Evolutionary conservation across 2,329 filamentous ascomycete genomes (phyloP).

Genomic region (Tolypocladium paradoxum): DNA sequence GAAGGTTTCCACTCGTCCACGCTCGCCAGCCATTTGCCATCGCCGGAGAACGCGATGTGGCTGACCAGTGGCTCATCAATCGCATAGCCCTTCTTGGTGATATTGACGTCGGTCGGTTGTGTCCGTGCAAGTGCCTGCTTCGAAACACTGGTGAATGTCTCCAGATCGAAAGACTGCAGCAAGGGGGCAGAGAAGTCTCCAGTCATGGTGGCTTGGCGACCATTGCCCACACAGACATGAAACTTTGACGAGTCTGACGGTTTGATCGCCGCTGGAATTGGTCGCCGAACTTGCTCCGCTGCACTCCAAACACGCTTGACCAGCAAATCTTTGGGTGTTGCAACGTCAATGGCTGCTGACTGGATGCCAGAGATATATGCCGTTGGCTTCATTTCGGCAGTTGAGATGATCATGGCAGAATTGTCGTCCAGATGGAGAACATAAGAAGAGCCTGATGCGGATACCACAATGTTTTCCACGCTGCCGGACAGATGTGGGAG

Average conservation of each 20-base stretch:
- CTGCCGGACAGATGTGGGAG: constrained; percentile 83
- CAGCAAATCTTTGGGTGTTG: constrained; percentile 39
- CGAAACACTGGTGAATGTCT: constrained; percentile 63
- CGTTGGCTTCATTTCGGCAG: constrained; percentile 75
- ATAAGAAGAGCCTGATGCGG: constrained; percentile 69
- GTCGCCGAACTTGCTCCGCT: constrained; percentile 31
- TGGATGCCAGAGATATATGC: constrained; percentile 80
- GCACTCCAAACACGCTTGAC: constrained; percentile 40
- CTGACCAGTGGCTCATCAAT: constrained; percentile 71
- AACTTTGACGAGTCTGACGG: constrained; percentile 53
- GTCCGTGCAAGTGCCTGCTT: constrained; percentile 84
- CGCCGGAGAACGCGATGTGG: constrained; percentile 62
- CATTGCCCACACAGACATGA: constrained; percentile 56
- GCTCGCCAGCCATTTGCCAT: constrained; percentile 84
- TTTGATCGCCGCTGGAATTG: constrained; percentile 51
- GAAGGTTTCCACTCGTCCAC: constrained; percentile 85
- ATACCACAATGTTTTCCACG: constrained; percentile 78
- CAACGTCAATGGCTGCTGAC: constrained; percentile 39
- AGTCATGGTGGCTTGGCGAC: constrained; percentile 45
- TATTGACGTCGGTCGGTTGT: constrained; percentile 71
- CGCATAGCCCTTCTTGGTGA: constrained; percentile 57
- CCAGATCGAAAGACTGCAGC: constrained; percentile 81
- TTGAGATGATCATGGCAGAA: constrained; percentile 81
- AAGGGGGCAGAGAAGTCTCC: constrained; percentile 40
- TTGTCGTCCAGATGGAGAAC: constrained; percentile 83